Conservation (phyloP, 108 stramenopile species). For the Schizochytrium sp. region DNA sequence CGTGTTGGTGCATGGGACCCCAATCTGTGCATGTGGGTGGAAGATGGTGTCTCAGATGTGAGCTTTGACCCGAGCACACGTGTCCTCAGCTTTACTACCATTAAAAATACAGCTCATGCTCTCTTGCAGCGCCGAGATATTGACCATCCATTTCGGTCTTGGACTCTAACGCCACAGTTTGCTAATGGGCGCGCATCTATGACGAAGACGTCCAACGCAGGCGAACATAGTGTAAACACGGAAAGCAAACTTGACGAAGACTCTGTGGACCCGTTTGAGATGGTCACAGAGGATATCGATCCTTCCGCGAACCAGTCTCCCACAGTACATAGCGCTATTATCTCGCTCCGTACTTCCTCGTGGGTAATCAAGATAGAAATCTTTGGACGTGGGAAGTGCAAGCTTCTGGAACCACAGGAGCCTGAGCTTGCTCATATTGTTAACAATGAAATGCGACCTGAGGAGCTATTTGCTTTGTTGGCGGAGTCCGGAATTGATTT, state of each 20-base stretch:
- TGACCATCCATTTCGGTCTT: constrained; percentile 27
- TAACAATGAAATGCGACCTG: background rate
- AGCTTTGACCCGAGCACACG: constrained; percentile 32
- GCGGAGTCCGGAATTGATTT: constrained; percentile 32
- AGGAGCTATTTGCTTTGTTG: constrained; percentile 1
- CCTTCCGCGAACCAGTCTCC: background rate
- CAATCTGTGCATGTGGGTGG: background rate
- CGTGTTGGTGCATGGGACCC: constrained; percentile 49
- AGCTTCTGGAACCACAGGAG: background rate
- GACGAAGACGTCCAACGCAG: background rate
- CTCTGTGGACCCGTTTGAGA: background rate
- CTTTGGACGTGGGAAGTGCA: background rate
- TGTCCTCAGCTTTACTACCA: constrained; percentile 15
- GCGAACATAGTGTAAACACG: background rate
- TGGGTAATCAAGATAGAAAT: constrained; percentile 53
- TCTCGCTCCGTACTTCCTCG: background rate
- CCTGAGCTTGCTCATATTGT: background rate
- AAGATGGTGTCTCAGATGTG: constrained; percentile 35
- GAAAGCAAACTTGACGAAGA: background rate
- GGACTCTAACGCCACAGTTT: background rate
- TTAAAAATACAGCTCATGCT: constrained; percentile 26
- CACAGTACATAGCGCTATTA: background rate
- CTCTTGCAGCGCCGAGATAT: background rate
- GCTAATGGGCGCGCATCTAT: background rate
- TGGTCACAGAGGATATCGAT: too few species aligned